Evolutionary conservation across 176 grass and related monocot species (phyloP).

Genomic region (Aegilops sharonensis): DNA sequence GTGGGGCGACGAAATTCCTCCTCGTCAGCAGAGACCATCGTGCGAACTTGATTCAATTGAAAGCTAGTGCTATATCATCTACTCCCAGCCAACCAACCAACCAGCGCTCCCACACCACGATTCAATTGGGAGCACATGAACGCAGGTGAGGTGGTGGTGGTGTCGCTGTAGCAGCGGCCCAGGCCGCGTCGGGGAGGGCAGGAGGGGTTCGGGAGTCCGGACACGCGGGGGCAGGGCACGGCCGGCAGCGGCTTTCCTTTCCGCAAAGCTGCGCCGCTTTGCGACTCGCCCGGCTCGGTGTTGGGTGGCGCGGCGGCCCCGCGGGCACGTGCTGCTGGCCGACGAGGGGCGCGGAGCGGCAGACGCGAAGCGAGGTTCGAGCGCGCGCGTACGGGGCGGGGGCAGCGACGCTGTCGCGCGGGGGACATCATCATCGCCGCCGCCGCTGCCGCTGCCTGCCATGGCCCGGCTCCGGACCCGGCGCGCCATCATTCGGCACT

Average conservation of each 20-base stretch:
- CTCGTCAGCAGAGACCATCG: background rate
- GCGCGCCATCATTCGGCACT: too few species aligned
- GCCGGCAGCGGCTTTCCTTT: conserved; percentile 4
- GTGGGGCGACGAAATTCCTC: background rate
- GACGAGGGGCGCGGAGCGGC: too few species aligned
- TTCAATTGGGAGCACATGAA: background rate
- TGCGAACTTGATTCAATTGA: background rate
- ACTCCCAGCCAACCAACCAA: background rate
- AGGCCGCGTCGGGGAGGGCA: background rate
- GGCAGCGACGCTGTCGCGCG: too few species aligned
- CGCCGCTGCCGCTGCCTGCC: too few species aligned
- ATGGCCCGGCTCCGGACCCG: too few species aligned
- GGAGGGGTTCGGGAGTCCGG: background rate
- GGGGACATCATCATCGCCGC: too few species aligned
- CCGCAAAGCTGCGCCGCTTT: conserved; percentile 35
- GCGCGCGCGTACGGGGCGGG: too few species aligned
- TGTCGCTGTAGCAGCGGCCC: background rate
- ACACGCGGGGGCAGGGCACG: background rate
- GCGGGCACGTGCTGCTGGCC: too few species aligned
- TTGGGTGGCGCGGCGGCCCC: background rate
- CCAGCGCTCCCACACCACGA: background rate
- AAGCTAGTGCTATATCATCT: too few species aligned
- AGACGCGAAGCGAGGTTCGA: too few species aligned
- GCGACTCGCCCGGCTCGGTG: background rate
- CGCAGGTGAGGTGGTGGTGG: background rate